These are phyloP conservation scores for Solanum appendiculatum DNA, from an alignment of 257 asterid genomes.

Conservation along the genomic window DNA sequence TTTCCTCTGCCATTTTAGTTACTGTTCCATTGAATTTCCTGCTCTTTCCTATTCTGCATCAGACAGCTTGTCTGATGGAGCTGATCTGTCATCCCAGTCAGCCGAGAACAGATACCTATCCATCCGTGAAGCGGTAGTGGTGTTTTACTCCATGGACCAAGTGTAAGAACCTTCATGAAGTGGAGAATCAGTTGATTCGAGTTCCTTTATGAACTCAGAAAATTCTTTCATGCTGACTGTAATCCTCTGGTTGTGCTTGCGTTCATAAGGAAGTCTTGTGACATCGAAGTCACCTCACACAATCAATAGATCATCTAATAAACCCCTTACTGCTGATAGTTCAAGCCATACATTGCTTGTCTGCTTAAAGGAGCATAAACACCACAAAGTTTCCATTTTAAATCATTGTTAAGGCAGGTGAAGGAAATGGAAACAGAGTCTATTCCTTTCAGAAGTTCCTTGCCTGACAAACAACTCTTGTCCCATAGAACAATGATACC, in stretches of 20 bases:
- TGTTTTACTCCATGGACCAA: neutral
- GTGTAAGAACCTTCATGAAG: neutral
- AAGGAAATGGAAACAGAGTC: neutral
- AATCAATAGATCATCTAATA: neutral
- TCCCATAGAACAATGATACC: neutral
- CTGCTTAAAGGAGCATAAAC: neutral
- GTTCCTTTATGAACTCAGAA: neutral
- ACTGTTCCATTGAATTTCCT: neutral
- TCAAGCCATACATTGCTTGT: neutral
- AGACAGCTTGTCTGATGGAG: neutral
- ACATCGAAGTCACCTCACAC: neutral
- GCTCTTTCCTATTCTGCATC: neutral
- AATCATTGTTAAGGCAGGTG: neutral
- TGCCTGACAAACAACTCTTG: neutral
- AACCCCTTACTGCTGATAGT: neutral
- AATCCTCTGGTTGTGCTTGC: neutral
- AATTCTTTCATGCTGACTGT: neutral
- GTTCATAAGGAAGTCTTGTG: neutral
- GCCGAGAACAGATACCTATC: neutral
- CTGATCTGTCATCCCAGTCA: neutral
- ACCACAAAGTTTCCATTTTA: neutral
- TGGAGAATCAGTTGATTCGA: neutral
- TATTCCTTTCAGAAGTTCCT: neutral
- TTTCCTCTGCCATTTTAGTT: neutral
- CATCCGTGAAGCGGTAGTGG: neutral